Evolutionary conservation across 2,329 filamentous ascomycete genomes (phyloP), one percentile per base, ranked within the genome.

Genomic region (Ilyonectria destructans): DNA sequence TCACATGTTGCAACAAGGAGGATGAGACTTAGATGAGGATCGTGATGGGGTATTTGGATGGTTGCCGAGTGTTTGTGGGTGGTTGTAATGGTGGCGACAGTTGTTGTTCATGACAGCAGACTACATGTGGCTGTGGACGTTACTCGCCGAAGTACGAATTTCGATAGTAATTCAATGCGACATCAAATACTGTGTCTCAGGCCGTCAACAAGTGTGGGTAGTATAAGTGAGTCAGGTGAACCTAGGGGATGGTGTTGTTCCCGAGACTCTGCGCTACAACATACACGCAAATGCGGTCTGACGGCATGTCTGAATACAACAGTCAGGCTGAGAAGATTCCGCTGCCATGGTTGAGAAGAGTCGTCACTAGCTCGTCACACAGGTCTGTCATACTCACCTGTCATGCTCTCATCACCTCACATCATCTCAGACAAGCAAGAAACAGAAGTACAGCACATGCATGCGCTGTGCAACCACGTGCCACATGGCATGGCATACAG

Each of bases 1-100:
- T 62, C 63, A 66, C 58, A 58, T 58, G 63, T 49, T 61, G 26
- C n/a, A 58, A 40, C 23, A n/a, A 40, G 49, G 58, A 15, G 31
- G 58, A 37, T 45, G 37, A 19, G 19, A 23, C 31, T 12, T 33
- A 33, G 55, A 58, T n/a, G 45, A 13, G 7, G 12, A 17, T 19
- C 17, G 29, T 19, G 49, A 52, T 21, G 26, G 13, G 48, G 43
- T 21, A 19, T 46, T 29, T 23, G 19, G n/a, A 46, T 6, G 43
- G 19, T n/a, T 21, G 43, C 19, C 43, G 2, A 46, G n/a, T 21
- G 17, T 6, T 15, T 17, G 13, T 40, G 6, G 37, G 37, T 15
- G 37, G 10, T 10, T 9, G 12, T 12, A 33, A 12, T 33, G 31
- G 31, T 33, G 31, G 31, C 31, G 31, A 10, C 3, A 33, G 31